Base-by-base conservation (phyloP, 2,329 filamentous ascomycete species). In the Fusarium oligoseptatum region DNA sequence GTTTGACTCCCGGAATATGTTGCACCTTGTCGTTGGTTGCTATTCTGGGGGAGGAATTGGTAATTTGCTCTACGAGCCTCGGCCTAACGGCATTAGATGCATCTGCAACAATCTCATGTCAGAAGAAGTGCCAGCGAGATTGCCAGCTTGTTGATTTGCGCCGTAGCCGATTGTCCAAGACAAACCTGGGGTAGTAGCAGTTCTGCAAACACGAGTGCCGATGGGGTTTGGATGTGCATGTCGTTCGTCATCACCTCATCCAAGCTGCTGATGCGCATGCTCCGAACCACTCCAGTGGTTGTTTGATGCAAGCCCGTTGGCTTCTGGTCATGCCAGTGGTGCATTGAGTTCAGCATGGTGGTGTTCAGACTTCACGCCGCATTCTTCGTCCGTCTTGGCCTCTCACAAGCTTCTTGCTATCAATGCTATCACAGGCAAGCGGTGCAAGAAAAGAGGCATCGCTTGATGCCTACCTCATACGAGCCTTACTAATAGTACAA, bases 121-220 rank as follows among this genome's bases (percentile, higher is more conserved):
- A 67, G 29, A 37, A n/a, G n/a, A 34, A n/a, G 37, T n/a, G 39
- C 29, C 37, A 43, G 17, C 36, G 58, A 36, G 32, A 63, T 41
- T 62, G 48, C 22, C 50, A 43, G 55, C 60, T 58, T 74, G 55
- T 61, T 71, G 55, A 60, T 24, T 34, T 36, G 72, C 57, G 62
- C 60, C 39, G 24, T 55, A 52, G 36, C 52, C 68, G 39, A 63
- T 72, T 72, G 50, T 72, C 57, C 57, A 58, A 74, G 68, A 74
- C 60, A 68, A 74, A 70, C 60, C 65, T 50, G 68, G 72, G 68
- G 72, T 70, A 75, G 72, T 70, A 75, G 36, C 22, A 32, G 50
- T 55, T 32, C 20, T 61, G 70, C 41, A 61, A 52, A 52, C 29
- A 22, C 34, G 43, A 52, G 45, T 66, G 61, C 39, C 27, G 52